Evolutionary conservation across 2,329 filamentous ascomycete genomes (phyloP), one percentile per base, ranked within the genome.

Genomic region (Aureobasidium vineae): DNA sequence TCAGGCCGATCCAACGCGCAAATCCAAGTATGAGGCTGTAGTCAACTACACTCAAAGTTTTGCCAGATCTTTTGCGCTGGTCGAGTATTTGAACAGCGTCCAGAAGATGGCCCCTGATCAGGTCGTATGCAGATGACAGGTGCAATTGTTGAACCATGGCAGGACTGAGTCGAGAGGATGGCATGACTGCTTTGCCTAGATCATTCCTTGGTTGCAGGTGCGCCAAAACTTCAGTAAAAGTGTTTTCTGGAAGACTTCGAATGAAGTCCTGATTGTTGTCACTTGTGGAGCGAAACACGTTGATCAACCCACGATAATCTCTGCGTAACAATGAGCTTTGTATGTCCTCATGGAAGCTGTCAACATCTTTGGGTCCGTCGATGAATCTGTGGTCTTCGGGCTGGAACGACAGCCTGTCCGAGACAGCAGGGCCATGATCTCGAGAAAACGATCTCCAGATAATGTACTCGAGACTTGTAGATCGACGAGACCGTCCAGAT

Each of bases 191-290:
- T 1, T 78, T 77, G 28, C 77, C 75, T 47, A 85, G 70, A 68
- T 84, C 82, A 69, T 83, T 75, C 28, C 75, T 71, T 0, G 89
- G 88, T 66, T 90, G 86, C 10, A 92, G 75, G 5, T 82, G 80
- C 40, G 83, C 82, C 36, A 93, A 74, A 11, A 90, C 82, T 69
- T 89, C 86, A 1, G 86, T 85, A 72, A 92, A 87, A 0, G 82
- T 82, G 1, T 82, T 78, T 1, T 80, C 75, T 0, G 88, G 81
- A 26, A 92, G 73, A 5, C 70, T 72, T 23, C 47, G 56, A 31
- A 78, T 67, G 61, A 73, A 75, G 10, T 71, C 68, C 23, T 67
- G 33, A 45, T 77, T 72, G 7, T 77, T 72, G 8, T 75, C 64
- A 11, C 36, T 40, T 15, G 40, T 23, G 15, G 60, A 23, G 16